Base-by-base conservation (phyloP, 78 protist species). In the Goniomonas avonlea region DNA sequence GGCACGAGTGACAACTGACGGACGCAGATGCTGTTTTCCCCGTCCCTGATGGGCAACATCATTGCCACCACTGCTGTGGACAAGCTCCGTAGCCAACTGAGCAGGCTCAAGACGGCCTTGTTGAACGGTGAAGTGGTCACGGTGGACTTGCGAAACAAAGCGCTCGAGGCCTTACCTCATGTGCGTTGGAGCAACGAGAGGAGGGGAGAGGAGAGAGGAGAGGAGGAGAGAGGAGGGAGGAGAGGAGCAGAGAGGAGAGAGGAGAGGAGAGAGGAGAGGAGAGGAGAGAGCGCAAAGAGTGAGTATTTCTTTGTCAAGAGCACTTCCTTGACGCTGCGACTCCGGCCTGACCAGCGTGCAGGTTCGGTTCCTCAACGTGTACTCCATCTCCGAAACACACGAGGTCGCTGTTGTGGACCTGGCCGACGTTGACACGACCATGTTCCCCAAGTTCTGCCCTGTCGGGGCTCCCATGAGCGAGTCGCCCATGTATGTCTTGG, bases 81-180 rank as follows among this genome's bases (percentile, higher is more conserved):
- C n/a, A n/a, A n/a, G n/a, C n/a, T n/a, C 37, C 65, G 17, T 8
- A 20, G 37, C 37, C 35, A 21, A 27, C n/a, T 63, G 37, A 15
- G 9, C 47, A 38, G 50, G 27, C 31, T 63, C 71, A 63, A 63
- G 25, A 39, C 15, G 39, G 20, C 68, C 58, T 11, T 35, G 63
- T 66, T 68, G 65, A 50, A 66, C 45, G 83, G 83, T 41, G 83
- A 79, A 38, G 83, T 79, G 15, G 83, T 79, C 35, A 79, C 71
- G 21, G 48, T 40, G 34, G 7, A 25, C 37, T 61, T 79, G 31
- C 75, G 59, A 21, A 73, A 4, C 38, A 31, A 31, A 11, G 23
- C 37, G n/a, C 35, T 4, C 34, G 5, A 11, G 29, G 53, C 11
- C n/a, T 11, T 76, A 5, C 81, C 70, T 5, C 31, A 53, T 13